Evolutionary conservation across 2,329 filamentous ascomycete genomes (phyloP).

Genomic region (Neopestalotiopsis sp.): DNA sequence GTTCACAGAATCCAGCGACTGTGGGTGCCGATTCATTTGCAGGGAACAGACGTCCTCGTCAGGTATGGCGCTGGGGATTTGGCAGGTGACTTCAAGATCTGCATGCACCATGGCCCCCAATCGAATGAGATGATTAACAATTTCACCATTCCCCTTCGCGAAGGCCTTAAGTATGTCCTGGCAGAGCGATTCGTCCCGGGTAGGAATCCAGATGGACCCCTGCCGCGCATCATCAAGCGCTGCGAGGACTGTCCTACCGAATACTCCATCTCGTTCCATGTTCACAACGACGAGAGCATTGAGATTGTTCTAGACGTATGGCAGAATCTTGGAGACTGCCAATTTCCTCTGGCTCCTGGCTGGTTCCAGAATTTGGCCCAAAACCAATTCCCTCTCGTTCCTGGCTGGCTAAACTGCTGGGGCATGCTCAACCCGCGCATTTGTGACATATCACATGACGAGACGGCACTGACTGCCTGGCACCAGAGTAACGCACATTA

Average conservation of each 20-base stretch:
- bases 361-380: slow-evolving; percentile 18
- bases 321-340: slow-evolving; percentile 22
- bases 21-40: slow-evolving; percentile 22
- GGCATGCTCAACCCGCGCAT: slow-evolving; percentile 21
- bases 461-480: slow-evolving; percentile 11
- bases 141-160: slow-evolving; percentile 19
- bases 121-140: slow-evolving; percentile 21
- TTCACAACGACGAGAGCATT: slow-evolving; percentile 21
- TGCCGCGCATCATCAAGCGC: slow-evolving; percentile 20
- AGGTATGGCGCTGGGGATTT: slow-evolving; percentile 22
- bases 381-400: slow-evolving; percentile 11
- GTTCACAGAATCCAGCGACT: slow-evolving; percentile 23
- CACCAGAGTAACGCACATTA: slow-evolving; percentile 11
- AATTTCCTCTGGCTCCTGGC: background rate
- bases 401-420: slow-evolving; percentile 24
- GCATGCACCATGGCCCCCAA: slow-evolving; percentile 17
- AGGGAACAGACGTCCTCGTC: slow-evolving; percentile 23
- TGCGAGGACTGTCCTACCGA: slow-evolving; percentile 23
- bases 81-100: slow-evolving; percentile 24
- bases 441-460: background rate
- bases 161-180: slow-evolving; percentile 14
- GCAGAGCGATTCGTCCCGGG: slow-evolving; percentile 3
- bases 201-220: background rate
- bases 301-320: slow-evolving; percentile 23
- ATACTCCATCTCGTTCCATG: slow-evolving; percentile 20